Base-by-base conservation (phyloP, 345 rosid genomes). In the Eucalyptus erythrocorys region DNA sequence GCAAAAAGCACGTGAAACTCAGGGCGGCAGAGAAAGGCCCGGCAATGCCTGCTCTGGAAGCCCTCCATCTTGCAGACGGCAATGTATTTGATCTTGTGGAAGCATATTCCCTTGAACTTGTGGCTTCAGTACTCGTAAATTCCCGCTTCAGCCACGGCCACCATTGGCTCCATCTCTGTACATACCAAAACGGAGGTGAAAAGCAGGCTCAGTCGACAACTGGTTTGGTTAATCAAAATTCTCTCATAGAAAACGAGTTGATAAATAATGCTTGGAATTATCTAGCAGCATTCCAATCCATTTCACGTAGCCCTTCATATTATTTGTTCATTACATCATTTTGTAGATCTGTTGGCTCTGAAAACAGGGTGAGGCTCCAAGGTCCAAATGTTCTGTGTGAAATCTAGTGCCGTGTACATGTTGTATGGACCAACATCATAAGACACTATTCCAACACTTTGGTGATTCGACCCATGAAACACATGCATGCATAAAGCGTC, bases 111-210 rank as follows among this genome's bases (percentile, higher is more conserved):
- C 85, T 71, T 89, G 92, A 91, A 93, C 13, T 26, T 47, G 59
- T 90, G 93, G 86, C 94, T 93, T 49, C 61, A 87, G 17, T 92
- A 88, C 92, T 90, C 86, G 91, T 92, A 93, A 27, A 86, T 89
- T 85, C 93, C 90, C 3, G 91, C 93, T 86, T 92, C 43, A 3
- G 7, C 26, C 7, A 10, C 91, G 5, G 71, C 89, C 42, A 64
- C 81, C 89, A 66, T 59, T 34, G 47, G 85, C 30, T 88, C 91
- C 88, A 87, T 87, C 84, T 61, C 84, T 87, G 88, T 37, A 21
- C 47, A 21, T 76, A 40, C 82, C 30, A 21, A 76, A 76, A 76
- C 27, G 81, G 43, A 68, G 43, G 43, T 37, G 30, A 76, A 19
- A 76, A 76, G 12, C 10, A 21, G 27, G 47, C 27, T 76, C 15